Evolutionary conservation across 2,329 filamentous ascomycete genomes (phyloP), one percentile per base, ranked within the genome.

Genomic region (Mollisiaceae sp.): DNA sequence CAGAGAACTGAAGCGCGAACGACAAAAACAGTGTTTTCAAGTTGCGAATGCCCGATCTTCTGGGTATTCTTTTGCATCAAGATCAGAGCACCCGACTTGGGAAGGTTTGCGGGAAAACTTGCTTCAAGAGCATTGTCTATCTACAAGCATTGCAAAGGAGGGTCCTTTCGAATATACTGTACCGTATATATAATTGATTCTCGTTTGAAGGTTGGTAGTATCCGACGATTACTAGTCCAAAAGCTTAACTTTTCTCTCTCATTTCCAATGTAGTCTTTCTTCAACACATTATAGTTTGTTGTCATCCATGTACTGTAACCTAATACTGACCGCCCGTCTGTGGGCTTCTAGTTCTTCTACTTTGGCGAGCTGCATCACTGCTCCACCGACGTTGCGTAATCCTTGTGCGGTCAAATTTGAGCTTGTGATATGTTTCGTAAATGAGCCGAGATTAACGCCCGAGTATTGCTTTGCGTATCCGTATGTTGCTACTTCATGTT

Each of bases 401-500:
- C 95, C 95, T 74, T 97, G 86, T 20, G 89, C 87, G 0, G 93
- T 97, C 67, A 99, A 84, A 78, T 97, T 92, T 0, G 93, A 93
- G 81, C 92, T 95, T 43, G 95, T 99, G 75, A 99, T 97, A 83
- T 98, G 93, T 82, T 99, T 99, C 78, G 97, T 86, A 80, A 97
- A 99, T 2, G 94, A 98, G 38, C 88, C 93, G 6, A 99, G 86
- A 78, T 97, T 99, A 75, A 99, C 95, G 60, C 95, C 95, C 6
- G 93, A 97, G 82, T 99, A 99, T 79, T 99, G 95, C 81, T 97
- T 97, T 58, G 95, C 95, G 75, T 97, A 99, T 47, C 95, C 95
- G 76, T 98, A 99, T 0, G 95, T 99, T 60, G 95, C 93, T 97
- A 72, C 32, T 11, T 63, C 47, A 60, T 22, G 56, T 71, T 50